Base-by-base conservation (phyloP, 2,329 filamentous ascomycete species). In the Hymenoscyphus occultus region DNA sequence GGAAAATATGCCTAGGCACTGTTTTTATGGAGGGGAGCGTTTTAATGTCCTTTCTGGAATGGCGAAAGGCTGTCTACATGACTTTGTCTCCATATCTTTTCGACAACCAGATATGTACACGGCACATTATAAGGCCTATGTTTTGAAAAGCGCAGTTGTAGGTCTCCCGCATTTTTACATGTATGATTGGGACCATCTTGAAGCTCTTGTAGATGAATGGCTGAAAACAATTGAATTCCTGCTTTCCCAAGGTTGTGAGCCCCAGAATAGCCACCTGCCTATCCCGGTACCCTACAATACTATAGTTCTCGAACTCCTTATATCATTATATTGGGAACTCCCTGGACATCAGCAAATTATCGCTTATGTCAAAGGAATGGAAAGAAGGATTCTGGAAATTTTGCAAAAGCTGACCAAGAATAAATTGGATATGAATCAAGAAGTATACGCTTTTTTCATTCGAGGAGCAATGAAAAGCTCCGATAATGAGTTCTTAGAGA, bases 81-180 rank as follows among this genome's bases (percentile, higher is more conserved):
- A 48, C 19, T 48, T 48, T n/a, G 45, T 48, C 19, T 48, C 45
- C n/a, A 19, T 48, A 48, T 48, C 45, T 48, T 48, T 48, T 48
- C 45, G 45, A 10, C 16, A 48, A 48, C n/a, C 45, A 19, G 19
- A 48, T 22, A 19, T 48, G 19, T 48, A 48, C 14, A 48, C 45
- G 19, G 45, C n/a, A 19, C 5, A 48, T 7, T 48, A 22, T 10
- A 48, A 48, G 45, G 9, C 45, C 5, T 10, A 1, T 19, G 0
- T 48, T 19, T 48, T 48, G 4, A 22, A 48, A 35, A 35, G 35
- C 6, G 35, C 6, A 5, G 35, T 4, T 10, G 35, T 1, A 35
- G 35, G 6, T 35, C 35, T 10, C 35, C 35, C 1, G 35, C 2
- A 35, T 35, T 35, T 35, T 35, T 5, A 5, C 3, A 35, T 28